Evolutionary conservation across 2,329 filamentous ascomycete species (phyloP).

Genomic region (Seiridium cupressi): DNA sequence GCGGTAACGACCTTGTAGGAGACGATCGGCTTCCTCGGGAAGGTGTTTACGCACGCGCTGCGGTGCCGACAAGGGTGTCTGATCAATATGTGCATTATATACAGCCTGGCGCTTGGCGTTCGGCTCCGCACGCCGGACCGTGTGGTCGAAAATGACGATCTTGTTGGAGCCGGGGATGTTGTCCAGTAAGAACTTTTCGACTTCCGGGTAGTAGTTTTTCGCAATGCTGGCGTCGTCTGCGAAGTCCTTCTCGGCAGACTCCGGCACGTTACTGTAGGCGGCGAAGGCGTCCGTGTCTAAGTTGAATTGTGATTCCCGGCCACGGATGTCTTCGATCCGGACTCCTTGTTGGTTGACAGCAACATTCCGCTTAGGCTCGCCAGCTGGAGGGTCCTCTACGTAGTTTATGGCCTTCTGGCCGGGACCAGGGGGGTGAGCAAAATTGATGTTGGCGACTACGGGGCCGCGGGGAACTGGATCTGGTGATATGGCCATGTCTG

Average conservation of each 20-base stretch:
- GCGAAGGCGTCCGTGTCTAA: conserved; percentile 77
- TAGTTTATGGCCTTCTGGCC: conserved; percentile 62
- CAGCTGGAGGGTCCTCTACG: conserved; percentile 62
- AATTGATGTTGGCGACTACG: conserved; percentile 62
- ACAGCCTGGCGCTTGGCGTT: conserved; percentile 67
- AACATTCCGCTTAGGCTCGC: conserved; percentile 66
- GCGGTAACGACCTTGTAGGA: conserved; percentile 69
- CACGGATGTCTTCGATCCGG: conserved; percentile 70
- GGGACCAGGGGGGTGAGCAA: conserved; percentile 61
- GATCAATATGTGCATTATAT: conserved; percentile 76
- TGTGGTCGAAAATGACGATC: conserved; percentile 84
- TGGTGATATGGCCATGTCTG: conserved; percentile 37
- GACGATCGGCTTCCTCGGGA: conserved; percentile 60
- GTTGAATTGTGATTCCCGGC: conserved; percentile 61
- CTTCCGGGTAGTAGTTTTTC: conserved; percentile 78
- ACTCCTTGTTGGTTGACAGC: conserved; percentile 47
- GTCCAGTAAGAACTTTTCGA: conserved; percentile 68
- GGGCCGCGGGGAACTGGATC: conserved; percentile 52
- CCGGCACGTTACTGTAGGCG: conserved; percentile 56
- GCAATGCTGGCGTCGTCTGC: conserved; percentile 67
- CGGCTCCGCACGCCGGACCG: conserved; percentile 67
- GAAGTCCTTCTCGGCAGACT: conserved; percentile 60
- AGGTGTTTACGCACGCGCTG: conserved; percentile 69
- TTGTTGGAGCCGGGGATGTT: conserved; percentile 64
- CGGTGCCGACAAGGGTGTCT: conserved; percentile 65